A percentile compares a stretch with the other conserved stretches of the same genome.
Conservation (phyloP, 805 yeast species). For the Sugiyamaella valdiviana region DNA sequence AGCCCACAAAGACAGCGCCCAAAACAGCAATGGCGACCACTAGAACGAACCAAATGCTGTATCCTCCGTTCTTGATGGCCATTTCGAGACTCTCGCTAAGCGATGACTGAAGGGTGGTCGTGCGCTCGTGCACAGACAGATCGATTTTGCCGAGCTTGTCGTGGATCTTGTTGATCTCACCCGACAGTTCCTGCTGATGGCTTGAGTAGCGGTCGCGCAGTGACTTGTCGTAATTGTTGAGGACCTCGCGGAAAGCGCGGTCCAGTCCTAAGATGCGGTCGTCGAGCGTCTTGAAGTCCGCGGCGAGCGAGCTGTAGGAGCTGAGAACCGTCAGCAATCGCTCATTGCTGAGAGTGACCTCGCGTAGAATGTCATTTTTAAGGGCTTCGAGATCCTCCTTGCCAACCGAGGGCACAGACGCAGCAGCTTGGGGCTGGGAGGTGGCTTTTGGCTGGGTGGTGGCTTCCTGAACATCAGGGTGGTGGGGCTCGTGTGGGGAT, state of each 20-base stretch:
- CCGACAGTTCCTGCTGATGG: constrained; percentile 13
- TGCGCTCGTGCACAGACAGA: constrained; percentile 24
- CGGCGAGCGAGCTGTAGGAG: background rate
- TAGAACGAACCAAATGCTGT: constrained; percentile 24
- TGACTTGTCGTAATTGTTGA: constrained; percentile 7
- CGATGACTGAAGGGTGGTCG: constrained; percentile 22
- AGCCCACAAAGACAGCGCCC: constrained; percentile 26
- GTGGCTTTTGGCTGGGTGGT: background rate
- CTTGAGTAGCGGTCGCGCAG: constrained; percentile 6
- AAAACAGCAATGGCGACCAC: constrained; percentile 22
- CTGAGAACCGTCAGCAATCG: background rate
- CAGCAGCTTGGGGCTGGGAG: background rate
- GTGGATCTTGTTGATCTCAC: constrained; percentile 15
- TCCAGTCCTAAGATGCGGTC: constrained; percentile 15
- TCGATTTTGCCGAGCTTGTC: constrained; percentile 19
- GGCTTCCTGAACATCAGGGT: background rate
- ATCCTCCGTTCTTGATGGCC: constrained; percentile 25
- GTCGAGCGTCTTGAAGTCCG: constrained; percentile 9
- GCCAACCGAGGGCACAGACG: background rate
- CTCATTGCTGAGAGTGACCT: background rate
- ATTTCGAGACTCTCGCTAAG: constrained; percentile 23
- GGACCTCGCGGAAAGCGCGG: constrained; percentile 7
- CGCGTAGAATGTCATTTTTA: background rate
- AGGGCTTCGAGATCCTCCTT: background rate
- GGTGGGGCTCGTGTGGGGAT: background rate